Conservation (phyloP, 164 flowering plant genomes). For the Berberis vulgaris region DNA sequence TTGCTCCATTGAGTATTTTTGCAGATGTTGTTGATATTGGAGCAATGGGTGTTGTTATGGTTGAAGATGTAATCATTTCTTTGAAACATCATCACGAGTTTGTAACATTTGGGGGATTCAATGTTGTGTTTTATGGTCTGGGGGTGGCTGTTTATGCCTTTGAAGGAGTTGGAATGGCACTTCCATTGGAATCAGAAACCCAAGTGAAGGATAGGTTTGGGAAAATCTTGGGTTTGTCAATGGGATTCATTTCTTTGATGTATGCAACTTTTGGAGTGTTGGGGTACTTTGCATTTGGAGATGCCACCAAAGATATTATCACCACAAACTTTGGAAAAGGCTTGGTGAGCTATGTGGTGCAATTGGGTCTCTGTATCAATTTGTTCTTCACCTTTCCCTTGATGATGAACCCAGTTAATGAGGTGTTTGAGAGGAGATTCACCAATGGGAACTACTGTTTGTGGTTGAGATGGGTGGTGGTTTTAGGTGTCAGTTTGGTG, state of each 20-base stretch:
- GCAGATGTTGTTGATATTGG: constrained; percentile 85
- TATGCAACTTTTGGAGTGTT: constrained; percentile 61
- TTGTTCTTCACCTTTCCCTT: constrained; percentile 72
- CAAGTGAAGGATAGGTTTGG: constrained; percentile 57
- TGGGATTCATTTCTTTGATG: constrained; percentile 51
- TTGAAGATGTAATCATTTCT: constrained; percentile 45
- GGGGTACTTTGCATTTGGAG: constrained; percentile 87
- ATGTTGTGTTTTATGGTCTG: constrained; percentile 58
- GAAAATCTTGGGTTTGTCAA: constrained; percentile 36
- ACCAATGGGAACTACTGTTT: constrained; percentile 41
- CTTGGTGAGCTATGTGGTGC: constrained; percentile 48
- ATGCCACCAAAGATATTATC: constrained; percentile 64
- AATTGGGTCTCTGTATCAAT: constrained; percentile 66
- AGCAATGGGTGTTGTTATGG: constrained; percentile 81
- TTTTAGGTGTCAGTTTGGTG: constrained; percentile 56
- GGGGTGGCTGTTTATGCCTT: constrained; percentile 81
- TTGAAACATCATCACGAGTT: constrained; percentile 25
- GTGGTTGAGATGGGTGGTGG: constrained; percentile 70
- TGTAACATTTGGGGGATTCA: constrained; percentile 51
- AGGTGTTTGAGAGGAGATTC: constrained; percentile 64
- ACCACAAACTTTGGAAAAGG: constrained; percentile 70
- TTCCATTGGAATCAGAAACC: constrained; percentile 73
- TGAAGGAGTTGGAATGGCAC: constrained; percentile 81
- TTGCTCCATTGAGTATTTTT: constrained; percentile 89
- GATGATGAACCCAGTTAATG: constrained; percentile 97